Evolutionary conservation across 768 basidiomycete species (phyloP).

Genomic region (Phallus indusiatus): DNA sequence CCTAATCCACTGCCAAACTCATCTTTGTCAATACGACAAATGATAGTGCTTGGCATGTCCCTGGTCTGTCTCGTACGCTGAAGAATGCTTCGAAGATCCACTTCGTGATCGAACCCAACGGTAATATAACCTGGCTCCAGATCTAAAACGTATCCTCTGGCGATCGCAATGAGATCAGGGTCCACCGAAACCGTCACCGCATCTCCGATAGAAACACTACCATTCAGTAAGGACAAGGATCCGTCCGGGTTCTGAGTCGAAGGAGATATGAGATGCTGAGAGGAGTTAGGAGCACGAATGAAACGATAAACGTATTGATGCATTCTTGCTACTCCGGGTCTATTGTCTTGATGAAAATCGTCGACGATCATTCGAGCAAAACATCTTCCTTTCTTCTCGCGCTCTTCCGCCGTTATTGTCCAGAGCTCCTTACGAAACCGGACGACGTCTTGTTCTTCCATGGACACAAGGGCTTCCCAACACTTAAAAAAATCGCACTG

Average conservation of each 20-base stretch:
- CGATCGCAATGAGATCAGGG: conserved; percentile 74
- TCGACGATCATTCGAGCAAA: conserved; percentile 74
- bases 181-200: conserved; percentile 82
- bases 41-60: conserved; percentile 21
- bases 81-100: conserved; percentile 44
- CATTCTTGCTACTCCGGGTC: conserved; percentile 39
- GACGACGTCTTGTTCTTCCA: conserved; percentile 81
- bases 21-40: conserved; percentile 89
- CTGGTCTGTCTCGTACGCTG: conserved; percentile 24
- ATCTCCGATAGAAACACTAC: conserved; percentile 72
- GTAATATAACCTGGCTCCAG: conserved; percentile 55
- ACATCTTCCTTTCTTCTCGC: conserved; percentile 78
- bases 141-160: conserved; percentile 73
- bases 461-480: conserved; percentile 80
- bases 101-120: conserved; percentile 74
- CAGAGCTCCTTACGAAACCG: conserved; percentile 88
- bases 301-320: conserved; percentile 79
- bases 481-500: conserved; percentile 76
- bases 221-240: conserved; percentile 50
- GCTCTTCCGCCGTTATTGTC: conserved; percentile 75
- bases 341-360: conserved; percentile 13
- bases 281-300: conserved; percentile 15
- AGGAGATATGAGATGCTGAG: conserved; percentile 15
- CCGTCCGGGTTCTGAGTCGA: background rate
- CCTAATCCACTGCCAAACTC: conserved; percentile 83